phyloP scores from a whole-genome alignment of 2,329 filamentous ascomycete genomes.

The Monilinia vaccinii-corymbosi region DNA sequence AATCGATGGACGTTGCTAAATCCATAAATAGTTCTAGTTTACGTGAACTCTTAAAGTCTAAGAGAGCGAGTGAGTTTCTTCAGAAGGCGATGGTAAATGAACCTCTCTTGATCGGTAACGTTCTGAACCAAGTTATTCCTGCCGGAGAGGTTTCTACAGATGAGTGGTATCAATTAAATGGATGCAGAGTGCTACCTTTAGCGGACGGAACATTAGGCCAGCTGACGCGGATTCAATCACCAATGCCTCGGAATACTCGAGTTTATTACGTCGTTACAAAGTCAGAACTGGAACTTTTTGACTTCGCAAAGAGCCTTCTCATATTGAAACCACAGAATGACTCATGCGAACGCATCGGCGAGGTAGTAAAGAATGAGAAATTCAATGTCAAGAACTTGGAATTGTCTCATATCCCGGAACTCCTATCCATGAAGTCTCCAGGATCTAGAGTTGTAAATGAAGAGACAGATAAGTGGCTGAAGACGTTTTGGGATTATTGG shows the following conservation, averaged over 20 bases:
- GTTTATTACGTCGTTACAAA: slow-evolving; percentile 14
- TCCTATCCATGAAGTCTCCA: slow-evolving; percentile 12
- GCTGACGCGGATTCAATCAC: slow-evolving; percentile 8
- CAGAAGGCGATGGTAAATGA: slow-evolving; percentile 8
- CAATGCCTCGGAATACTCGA: neutral
- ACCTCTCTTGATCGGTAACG: slow-evolving; percentile 1
- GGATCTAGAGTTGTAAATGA: neutral
- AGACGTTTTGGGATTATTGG: slow-evolving; percentile 20
- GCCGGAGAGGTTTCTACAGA: neutral
- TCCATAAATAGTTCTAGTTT: slow-evolving; percentile 15
- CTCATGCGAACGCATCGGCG: neutral
- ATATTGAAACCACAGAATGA: slow-evolving; percentile 5
- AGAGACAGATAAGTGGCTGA: slow-evolving; percentile 17
- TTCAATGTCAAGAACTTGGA: slow-evolving; percentile 22
- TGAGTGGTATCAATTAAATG: slow-evolving; percentile 18
- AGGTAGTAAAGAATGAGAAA: slow-evolving; percentile 2
- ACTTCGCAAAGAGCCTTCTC: slow-evolving; percentile 17
- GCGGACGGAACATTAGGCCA: slow-evolving; percentile 17
- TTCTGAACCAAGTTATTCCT: slow-evolving; percentile 11
- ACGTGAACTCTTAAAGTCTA: slow-evolving; percentile 15
- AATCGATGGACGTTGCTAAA: slow-evolving; percentile 8
- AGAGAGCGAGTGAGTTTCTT: neutral
- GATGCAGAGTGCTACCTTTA: slow-evolving; percentile 25
- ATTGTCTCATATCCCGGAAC: slow-evolving; percentile 13
- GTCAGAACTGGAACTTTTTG: slow-evolving; percentile 19